Percentiles rank a stretch among this genome's conserved stretches.
These are phyloP conservation scores for Curvularia sp. DNA, from an alignment of 2,329 filamentous ascomycete species.

Conservation along the genomic window DNA sequence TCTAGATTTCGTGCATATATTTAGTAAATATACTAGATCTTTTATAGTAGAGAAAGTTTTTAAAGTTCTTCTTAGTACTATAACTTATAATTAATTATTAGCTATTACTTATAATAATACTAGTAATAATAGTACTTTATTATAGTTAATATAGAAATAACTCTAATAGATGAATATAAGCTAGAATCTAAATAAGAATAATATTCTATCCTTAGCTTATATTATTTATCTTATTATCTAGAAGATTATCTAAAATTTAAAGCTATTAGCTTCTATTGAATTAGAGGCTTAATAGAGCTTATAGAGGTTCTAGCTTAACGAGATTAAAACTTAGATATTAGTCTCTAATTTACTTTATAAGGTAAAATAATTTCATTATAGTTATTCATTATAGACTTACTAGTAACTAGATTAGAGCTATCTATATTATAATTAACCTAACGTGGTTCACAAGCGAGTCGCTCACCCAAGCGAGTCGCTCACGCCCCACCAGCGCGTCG, in stretches of 20 bases:
- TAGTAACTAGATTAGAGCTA: not conserved
- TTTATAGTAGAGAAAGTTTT: too few relatives aligned
- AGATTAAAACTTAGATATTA: not conserved
- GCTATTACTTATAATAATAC: too few relatives aligned
- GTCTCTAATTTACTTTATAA: not conserved
- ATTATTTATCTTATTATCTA: not conserved
- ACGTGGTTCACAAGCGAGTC: too few relatives aligned
- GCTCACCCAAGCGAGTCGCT: too few relatives aligned
- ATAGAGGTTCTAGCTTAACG: not conserved
- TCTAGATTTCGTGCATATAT: too few relatives aligned
- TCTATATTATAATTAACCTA: not conserved
- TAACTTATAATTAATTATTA: too few relatives aligned
- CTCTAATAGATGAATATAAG: not conserved
- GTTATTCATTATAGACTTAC: not conserved
- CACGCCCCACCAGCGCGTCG: too few relatives aligned
- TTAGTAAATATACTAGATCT: too few relatives aligned
- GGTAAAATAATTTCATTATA: not conserved
- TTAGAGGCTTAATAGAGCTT: not conserved
- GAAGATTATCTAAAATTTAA: constrained; percentile 4
- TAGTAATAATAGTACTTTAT: too few relatives aligned
- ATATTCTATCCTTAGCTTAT: constrained; percentile 2
- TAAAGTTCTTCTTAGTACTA: too few relatives aligned
- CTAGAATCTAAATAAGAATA: constrained; percentile 4
- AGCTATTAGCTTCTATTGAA: not conserved
- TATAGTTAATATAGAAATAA: not conserved